A percentile compares a stretch with the other conserved stretches of the same genome.
Conservation (phyloP, 495 filamentous ascomycete species). For the Tuber calosporum region DNA sequence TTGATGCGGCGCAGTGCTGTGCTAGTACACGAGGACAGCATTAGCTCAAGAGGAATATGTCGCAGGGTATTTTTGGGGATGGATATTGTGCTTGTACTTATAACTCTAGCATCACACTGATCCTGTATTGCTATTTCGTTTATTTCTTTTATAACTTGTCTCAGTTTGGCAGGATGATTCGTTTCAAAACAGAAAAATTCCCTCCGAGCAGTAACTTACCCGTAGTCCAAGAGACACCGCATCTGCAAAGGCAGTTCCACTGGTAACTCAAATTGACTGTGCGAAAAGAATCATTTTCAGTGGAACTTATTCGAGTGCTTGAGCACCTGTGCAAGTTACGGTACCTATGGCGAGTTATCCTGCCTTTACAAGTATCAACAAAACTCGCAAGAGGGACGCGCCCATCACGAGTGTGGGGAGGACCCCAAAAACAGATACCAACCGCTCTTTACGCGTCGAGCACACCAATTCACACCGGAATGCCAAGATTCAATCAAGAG, state of each 20-base stretch:
- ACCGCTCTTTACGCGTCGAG: not conserved
- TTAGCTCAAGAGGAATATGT: not conserved
- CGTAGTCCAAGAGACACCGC: not conserved
- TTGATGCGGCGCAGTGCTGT: not conserved
- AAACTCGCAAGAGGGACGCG: not conserved
- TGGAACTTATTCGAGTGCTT: too few relatives aligned
- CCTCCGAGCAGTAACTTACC: too few relatives aligned
- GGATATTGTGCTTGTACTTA: too few relatives aligned
- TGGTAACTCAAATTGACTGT: too few relatives aligned
- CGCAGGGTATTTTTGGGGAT: too few relatives aligned
- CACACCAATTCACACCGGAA: not conserved
- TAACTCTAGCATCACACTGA: too few relatives aligned
- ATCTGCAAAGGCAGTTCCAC: too few relatives aligned
- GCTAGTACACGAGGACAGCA: too few relatives aligned
- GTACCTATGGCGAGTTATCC: not conserved
- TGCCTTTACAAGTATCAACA: not conserved
- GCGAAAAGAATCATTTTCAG: too few relatives aligned
- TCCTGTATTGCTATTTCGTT: too few relatives aligned
- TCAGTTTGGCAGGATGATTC: not conserved
- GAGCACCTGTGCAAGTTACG: not conserved
- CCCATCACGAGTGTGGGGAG: not conserved
- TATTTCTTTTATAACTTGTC: not conserved
- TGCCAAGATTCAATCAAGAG: not conserved
- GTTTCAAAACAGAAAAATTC: not conserved
- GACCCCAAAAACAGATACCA: not conserved